Conservation (phyloP, 306 rosid species). For the Styphnolobium japonicum region DNA sequence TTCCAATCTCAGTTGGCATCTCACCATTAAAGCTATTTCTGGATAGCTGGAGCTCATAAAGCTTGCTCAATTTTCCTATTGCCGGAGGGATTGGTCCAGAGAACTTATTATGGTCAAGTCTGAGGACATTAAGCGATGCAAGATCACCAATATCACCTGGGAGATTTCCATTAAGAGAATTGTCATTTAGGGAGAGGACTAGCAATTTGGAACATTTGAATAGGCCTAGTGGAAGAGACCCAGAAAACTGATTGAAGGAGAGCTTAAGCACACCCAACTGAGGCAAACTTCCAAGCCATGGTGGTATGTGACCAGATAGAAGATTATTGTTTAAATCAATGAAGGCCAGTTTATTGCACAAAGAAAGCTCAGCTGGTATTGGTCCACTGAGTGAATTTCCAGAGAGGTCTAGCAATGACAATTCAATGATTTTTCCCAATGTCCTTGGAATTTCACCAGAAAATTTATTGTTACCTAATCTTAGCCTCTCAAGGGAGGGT, state of each 20-base stretch:
- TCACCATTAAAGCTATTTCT: constrained; percentile 59
- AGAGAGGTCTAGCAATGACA: constrained; percentile 72
- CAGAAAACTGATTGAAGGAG: constrained; percentile 57
- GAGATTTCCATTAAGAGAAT: constrained; percentile 69
- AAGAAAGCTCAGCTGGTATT: constrained; percentile 71
- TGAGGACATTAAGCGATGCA: constrained; percentile 59
- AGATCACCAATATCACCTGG: constrained; percentile 57
- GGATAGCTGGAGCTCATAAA: constrained; percentile 65
- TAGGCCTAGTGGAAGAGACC: constrained; percentile 59
- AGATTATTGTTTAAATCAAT: constrained; percentile 63
- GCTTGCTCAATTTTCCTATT: constrained; percentile 51
- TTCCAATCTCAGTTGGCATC: constrained; percentile 73
- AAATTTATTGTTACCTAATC: constrained; percentile 67
- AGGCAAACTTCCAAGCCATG: constrained; percentile 80
- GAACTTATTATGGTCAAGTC: constrained; percentile 57
- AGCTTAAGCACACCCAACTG: constrained; percentile 67
- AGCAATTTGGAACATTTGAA: constrained; percentile 64
- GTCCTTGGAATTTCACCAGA: constrained; percentile 70
- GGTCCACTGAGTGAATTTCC: constrained; percentile 64
- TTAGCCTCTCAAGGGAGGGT: constrained; percentile 59
- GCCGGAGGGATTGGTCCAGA: constrained; percentile 61
- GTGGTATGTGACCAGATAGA: constrained; percentile 60
- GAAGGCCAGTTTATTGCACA: constrained; percentile 58
- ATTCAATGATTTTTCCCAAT: constrained; percentile 51
- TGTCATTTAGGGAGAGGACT: constrained; percentile 55